Evolutionary conservation across 805 yeast species (phyloP).

Genomic region (Candida ortonii): DNA sequence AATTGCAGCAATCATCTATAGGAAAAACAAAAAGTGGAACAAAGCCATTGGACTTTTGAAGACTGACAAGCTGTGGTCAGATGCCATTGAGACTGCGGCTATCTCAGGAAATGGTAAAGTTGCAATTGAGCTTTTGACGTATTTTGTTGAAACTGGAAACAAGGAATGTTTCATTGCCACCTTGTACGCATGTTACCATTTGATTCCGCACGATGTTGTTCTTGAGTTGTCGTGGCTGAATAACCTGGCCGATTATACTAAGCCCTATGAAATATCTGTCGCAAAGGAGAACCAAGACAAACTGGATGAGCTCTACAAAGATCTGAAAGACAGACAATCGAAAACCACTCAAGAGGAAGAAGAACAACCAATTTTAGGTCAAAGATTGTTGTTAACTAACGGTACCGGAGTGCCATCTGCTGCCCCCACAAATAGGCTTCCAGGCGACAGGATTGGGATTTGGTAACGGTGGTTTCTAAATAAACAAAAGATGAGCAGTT

Average conservation of each 20-base stretch:
- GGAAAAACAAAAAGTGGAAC: conserved; percentile 90
- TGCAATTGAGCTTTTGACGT: conserved; percentile 82
- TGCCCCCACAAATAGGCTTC: conserved; percentile 48
- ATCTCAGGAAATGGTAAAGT: conserved; percentile 73
- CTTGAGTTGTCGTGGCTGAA: conserved; percentile 90
- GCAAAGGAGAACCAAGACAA: conserved; percentile 74
- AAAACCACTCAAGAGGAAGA: conserved; percentile 51
- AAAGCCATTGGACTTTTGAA: conserved; percentile 87
- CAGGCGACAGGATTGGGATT: conserved; percentile 74
- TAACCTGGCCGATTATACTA: conserved; percentile 75
- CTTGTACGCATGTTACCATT: conserved; percentile 79
- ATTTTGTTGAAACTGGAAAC: conserved; percentile 95
- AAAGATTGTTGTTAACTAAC: conserved; percentile 79
- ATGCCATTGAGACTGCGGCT: conserved; percentile 90
- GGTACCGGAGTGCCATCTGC: conserved; percentile 50
- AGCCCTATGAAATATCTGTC: conserved; percentile 86
- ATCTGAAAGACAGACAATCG: conserved; percentile 67
- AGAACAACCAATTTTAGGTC: conserved; percentile 48
- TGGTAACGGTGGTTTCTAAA: conserved; percentile 48
- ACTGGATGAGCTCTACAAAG: conserved; percentile 62
- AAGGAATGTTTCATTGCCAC: conserved; percentile 92
- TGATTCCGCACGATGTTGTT: conserved; percentile 78
- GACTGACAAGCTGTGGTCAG: conserved; percentile 91
- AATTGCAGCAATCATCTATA: conserved; percentile 90
- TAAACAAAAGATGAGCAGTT: background rate